Evolutionary conservation across 2,329 filamentous ascomycete genomes (phyloP).

Genomic region (Fusarium phyllophilum): DNA sequence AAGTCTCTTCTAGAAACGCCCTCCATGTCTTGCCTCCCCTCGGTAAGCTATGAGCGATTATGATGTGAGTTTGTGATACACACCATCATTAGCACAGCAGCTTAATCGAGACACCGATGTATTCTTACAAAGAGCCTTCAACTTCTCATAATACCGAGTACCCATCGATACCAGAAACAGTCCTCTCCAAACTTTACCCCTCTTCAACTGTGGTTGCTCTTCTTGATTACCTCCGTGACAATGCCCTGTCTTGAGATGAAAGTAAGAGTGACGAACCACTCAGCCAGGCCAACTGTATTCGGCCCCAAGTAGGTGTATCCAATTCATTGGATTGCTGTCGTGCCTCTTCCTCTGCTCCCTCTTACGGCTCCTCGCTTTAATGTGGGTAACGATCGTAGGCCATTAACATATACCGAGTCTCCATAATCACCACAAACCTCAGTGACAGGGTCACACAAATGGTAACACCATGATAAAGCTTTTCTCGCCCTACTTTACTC

Average conservation of each 20-base stretch:
- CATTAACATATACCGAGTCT: neutral
- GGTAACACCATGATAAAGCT: conserved; percentile 21
- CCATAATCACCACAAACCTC: neutral
- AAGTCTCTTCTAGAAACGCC: neutral
- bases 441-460: conserved; percentile 20
- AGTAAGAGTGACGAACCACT: neutral
- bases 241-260: neutral
- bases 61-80: neutral
- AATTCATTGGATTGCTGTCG: neutral
- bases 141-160: neutral
- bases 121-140: neutral
- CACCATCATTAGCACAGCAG: neutral
- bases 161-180: neutral
- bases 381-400: neutral
- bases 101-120: neutral
- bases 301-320: too few species aligned
- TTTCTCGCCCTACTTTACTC: neutral
- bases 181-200: neutral
- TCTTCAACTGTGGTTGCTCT: neutral
- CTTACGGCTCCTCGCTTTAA: neutral
- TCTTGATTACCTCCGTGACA: neutral
- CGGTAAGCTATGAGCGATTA: neutral
- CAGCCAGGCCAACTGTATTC: neutral
- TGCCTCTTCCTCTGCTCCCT: neutral
- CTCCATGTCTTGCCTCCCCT: neutral